These are phyloP conservation scores for Coemansia sp. DNA, from an alignment of 192 early-diverging fungal species.

Conservation along the genomic window DNA sequence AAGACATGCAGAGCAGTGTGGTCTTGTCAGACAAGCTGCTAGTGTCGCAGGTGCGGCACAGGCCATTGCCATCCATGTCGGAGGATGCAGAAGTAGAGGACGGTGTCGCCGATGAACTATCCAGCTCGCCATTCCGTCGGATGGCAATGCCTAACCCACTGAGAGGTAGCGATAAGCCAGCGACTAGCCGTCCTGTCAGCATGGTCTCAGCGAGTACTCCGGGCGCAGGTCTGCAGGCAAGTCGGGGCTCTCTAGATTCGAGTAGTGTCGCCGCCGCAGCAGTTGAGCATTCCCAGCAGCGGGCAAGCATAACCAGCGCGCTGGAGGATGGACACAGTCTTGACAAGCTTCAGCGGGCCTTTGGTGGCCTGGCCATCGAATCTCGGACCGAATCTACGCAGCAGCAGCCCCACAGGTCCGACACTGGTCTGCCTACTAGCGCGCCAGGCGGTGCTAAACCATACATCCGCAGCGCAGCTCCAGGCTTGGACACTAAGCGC, in stretches of 20 bases:
- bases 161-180: conserved; percentile 10
- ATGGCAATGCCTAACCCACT: conserved; percentile 36
- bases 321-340: conserved; percentile 6
- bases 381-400: background rate
- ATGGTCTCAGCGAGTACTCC: background rate
- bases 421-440: background rate
- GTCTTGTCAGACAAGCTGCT: conserved; percentile 1
- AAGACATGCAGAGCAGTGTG: conserved; percentile 56
- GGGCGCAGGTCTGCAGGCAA: background rate
- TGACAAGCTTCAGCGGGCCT: conserved; percentile 18
- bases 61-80: conserved; percentile 1
- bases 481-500: conserved; percentile 19
- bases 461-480: conserved; percentile 28
- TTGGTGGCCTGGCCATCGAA: conserved; percentile 27
- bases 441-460: background rate
- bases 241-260: background rate
- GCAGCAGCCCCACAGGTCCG: background rate
- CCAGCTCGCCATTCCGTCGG: conserved; percentile 36
- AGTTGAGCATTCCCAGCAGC: background rate
- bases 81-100: conserved; percentile 10
- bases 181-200: conserved; percentile 14
- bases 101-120: conserved; percentile 7
- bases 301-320: background rate
- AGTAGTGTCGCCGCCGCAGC: background rate
- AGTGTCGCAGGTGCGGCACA: background rate